phyloP scores from a whole-genome alignment of 2,329 filamentous ascomycete species.

The Fusarium sp. region DNA sequence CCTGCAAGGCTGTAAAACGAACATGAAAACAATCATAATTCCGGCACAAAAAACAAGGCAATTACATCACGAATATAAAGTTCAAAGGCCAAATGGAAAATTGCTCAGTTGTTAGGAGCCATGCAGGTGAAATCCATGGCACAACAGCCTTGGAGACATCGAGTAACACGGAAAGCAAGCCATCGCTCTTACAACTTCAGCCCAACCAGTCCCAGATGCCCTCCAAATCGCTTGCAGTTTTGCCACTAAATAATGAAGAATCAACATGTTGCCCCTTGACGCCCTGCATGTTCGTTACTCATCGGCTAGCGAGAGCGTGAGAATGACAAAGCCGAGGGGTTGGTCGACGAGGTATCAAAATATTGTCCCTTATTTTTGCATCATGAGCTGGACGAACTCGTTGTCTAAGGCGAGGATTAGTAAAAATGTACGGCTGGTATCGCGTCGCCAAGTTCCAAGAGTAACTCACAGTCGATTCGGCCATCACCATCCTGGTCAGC shows the following conservation, averaged over 20 bases:
- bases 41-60: not conserved
- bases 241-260: slow-evolving; percentile 51
- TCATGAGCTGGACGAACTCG: slow-evolving; percentile 95
- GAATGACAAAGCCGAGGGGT: slow-evolving; percentile 36
- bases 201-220: slow-evolving; percentile 47
- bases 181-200: slow-evolving; percentile 48
- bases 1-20: not conserved
- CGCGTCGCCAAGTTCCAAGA: not conserved
- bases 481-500: slow-evolving; percentile 92
- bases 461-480: slow-evolving; percentile 83
- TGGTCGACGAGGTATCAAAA: slow-evolving; percentile 48
- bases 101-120: slow-evolving; percentile 46
- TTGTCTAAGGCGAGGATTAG: slow-evolving; percentile 72
- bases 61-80: slow-evolving; percentile 16
- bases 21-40: slow-evolving; percentile 17
- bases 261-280: slow-evolving; percentile 37
- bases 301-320: slow-evolving; percentile 30
- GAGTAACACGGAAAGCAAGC: slow-evolving; percentile 48
- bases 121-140: slow-evolving; percentile 39
- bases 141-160: slow-evolving; percentile 42
- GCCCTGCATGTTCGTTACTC: slow-evolving; percentile 38
- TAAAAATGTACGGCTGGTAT: not conserved
- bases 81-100: slow-evolving; percentile 31
- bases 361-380: slow-evolving; percentile 81
- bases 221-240: slow-evolving; percentile 52